Base-by-base conservation (phyloP, 768 basidiomycete species). In the Suillus fuscotomentosus region DNA sequence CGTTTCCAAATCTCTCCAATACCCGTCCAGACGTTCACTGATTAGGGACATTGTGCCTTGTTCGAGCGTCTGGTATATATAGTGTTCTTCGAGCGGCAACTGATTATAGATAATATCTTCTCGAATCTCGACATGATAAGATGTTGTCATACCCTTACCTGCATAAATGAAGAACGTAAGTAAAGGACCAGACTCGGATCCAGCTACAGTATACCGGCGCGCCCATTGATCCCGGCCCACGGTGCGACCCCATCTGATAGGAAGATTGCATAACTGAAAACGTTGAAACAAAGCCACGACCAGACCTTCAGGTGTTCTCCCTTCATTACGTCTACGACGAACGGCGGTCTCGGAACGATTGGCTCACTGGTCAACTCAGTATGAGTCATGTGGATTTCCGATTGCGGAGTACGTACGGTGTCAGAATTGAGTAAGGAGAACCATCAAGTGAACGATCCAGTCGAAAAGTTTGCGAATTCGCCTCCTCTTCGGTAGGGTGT, bases 101-200 rank as follows among this genome's bases (percentile, higher is more conserved):
- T 11, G 31, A 54, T 36, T n/a, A 53, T 31, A 50, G 24, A 27
- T 50, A 31, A 53, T 17, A 20, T 34, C 4, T 54, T 36, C 34
- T 51, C 27, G 17, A 54, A 34, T 54, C 53, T 54, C 53, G 53
- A 54, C 20, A 54, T 54, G 53, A 54, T 54, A 54, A 54, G 53
- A 54, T 54, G 27, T 31, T 53, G 31, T 6, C 11, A n/a, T 54
- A 34, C 11, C 20, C 53, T 34, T 54, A 3, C 31, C 53, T 54
- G 53, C 20, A 5, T 34, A n/a, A 53, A 54, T 36, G 53, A 54
- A 36, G 34, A 13, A 36, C 53, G 31, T 34, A 54, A 31, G 5
- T 3, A 9, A 34, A 13, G 6, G 36, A n/a, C 20, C 20, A 54
- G 53, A 14, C 22, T 48, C 22, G 47, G 47, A 34, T 20, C 20